Evolutionary conservation across 169 alveolate species (phyloP), one percentile per base, ranked within the genome.

Genomic region (Amoebophrya sp.): DNA sequence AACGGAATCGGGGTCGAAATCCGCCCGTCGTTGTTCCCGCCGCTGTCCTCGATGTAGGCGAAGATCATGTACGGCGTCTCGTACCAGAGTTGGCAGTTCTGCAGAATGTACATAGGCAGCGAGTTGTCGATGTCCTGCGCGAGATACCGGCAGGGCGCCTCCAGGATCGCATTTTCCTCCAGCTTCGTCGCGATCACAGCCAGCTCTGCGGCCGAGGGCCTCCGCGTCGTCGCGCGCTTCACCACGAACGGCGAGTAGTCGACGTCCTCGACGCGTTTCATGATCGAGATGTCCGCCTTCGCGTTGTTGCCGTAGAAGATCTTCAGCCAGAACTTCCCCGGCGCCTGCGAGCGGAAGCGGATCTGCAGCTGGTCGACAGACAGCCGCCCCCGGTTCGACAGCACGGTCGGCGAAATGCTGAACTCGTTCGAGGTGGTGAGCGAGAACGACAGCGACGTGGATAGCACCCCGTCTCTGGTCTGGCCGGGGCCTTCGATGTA

Each of bases 1-100:
- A 58, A 58, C 29, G 78, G 78, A 16, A 58, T 58, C 78, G 78
- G 78, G 5, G 78, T 58, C 10, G 38, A 23, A n/a, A 58, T 58
- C 34, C 78, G 78, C 34, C 78, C 78, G 78, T 58, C 78, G 78
- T 58, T 58, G 78, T 58, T 58, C 34, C 78, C 78, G 78, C 78
- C 78, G 78, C 7, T 7, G 78, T 58, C 78, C 23, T 58, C 78
- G 23, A 58, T 58, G 78, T 58, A 58, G 78, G 78, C 78, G 34
- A 58, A 58, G 34, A 58, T 58, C 78, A 58, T 58, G 78, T 58
- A 58, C 29, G 29, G 0, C 29, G 78, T 58, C 78, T 58, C 78
- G 34, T 58, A 58, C 78, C 78, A 58, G 5, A 58, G 34, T 29
- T 13, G 26, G 78, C 78, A 58, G 34, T 58, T 29, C 23, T 58